Base-by-base conservation (phyloP, 257 asterid species). In the Solanum appendiculatum region DNA sequence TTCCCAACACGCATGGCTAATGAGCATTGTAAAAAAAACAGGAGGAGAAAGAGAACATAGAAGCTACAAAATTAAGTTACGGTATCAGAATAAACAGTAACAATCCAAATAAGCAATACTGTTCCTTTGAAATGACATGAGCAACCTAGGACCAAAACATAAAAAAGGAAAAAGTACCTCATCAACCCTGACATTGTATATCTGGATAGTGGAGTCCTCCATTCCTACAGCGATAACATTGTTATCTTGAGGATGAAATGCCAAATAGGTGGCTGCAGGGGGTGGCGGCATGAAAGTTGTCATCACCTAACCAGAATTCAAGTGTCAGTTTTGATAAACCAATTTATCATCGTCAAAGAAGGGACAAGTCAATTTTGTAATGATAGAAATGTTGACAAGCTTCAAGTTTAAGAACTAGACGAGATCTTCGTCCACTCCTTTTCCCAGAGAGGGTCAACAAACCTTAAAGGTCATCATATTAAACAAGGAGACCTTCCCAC, bases 381-480 rank as follows among this genome's bases (percentile, higher is more conserved):
- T 16, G 25, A 46, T 5, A 73, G 23, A 75, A 39, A 75, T 37
- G n/a, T 77, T 42, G 36, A 77, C 60, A 42, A 77, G 42, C 16
- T 29, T 80, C 64, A 75, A 20, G 20, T 5, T 16, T 58, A 46
- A 80, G 68, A 80, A 80, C 66, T 29, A 80, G 56, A 44, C 16
- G 4, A 46, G 66, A 80, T 16, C 85, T 27, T 80, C 6, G 9
- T 75, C 42, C 66, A 80, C 27, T 18, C 27, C 85, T 48, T 80
- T 80, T 27, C 68, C 39, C 7, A 16, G 70, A 31, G 77, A 25
- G 36, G 29, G 46, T 46, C 27, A 29, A 70, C 89, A 75, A 89
- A 96, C 99, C 99, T 96, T 95, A 86, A 95, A 96, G 74, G 98
- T 95, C 99, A 96, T 96, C 99, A 96, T 96, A 92, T 96, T 96